Percentiles rank a stretch among this genome's conserved stretches.
These are phyloP conservation scores for Phytomonas francai DNA, from an alignment of 208 protist genomes.

Conservation along the genomic window DNA sequence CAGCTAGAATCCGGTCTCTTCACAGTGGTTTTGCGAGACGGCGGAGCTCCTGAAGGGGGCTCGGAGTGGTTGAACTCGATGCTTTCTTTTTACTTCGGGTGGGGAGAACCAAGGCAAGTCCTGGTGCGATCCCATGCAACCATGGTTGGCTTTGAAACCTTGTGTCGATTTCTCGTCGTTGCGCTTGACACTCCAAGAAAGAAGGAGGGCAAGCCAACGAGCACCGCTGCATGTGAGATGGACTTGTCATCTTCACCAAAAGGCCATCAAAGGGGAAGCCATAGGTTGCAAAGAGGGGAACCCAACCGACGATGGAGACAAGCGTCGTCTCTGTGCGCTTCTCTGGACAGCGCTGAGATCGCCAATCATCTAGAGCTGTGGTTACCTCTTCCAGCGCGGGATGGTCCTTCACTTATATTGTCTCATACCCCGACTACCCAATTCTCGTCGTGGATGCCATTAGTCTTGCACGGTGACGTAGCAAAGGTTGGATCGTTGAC, in stretches of 20 bases:
- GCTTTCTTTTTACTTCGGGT: conserved; percentile 34
- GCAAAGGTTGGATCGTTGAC: neutral
- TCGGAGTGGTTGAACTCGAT: conserved; percentile 62
- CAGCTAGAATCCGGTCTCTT: conserved; percentile 51
- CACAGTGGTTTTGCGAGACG: conserved; percentile 42
- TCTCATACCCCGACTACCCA: conserved; percentile 18
- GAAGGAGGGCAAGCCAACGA: neutral
- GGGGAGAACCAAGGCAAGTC: conserved; percentile 9
- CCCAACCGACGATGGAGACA: neutral
- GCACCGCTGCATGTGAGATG: neutral
- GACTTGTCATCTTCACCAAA: neutral
- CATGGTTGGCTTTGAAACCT: neutral
- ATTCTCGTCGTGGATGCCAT: neutral
- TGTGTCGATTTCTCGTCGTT: neutral
- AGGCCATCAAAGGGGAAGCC: neutral
- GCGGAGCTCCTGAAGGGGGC: conserved; percentile 2
- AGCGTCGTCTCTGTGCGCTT: neutral
- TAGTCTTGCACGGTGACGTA: neutral
- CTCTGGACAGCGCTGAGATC: neutral
- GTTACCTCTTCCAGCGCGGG: conserved; percentile 24
- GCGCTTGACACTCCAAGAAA: neutral
- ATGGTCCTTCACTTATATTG: conserved; percentile 33
- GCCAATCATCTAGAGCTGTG: conserved; percentile 32
- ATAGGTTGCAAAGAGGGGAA: neutral
- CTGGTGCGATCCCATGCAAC: conserved; percentile 14